These are phyloP conservation scores for Fusarium anguioides DNA, from an alignment of 2,329 filamentous ascomycete genomes.

Conservation along the genomic window DNA sequence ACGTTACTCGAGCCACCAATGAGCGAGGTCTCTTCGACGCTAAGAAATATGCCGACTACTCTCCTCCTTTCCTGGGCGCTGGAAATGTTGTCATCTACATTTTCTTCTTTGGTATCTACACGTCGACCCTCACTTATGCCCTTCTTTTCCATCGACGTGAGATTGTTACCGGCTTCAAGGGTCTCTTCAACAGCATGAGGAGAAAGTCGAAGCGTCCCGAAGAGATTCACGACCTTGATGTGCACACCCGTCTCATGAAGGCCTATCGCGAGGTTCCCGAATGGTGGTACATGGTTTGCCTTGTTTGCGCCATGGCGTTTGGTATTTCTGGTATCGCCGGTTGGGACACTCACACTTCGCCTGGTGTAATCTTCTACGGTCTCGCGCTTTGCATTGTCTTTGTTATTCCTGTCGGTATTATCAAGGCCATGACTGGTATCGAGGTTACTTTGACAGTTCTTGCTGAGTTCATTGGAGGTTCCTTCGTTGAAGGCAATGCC, in stretches of 20 bases:
- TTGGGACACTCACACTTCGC: constrained; percentile 63
- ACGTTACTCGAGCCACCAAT: constrained; percentile 57
- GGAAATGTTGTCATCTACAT: constrained; percentile 64
- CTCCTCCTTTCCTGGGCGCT: constrained; percentile 62
- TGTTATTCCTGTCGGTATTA: constrained; percentile 63
- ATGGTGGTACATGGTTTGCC: constrained; percentile 63
- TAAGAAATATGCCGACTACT: constrained; percentile 61
- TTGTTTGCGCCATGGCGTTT: constrained; percentile 57
- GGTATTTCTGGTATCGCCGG: constrained; percentile 60
- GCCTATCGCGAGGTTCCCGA: constrained; percentile 61
- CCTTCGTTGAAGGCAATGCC: constrained; percentile 61
- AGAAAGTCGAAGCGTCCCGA: constrained; percentile 53
- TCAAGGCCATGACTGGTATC: constrained; percentile 64
- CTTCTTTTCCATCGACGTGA: constrained; percentile 64
- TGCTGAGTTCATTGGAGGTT: constrained; percentile 65
- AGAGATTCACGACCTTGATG: constrained; percentile 55
- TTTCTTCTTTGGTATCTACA: constrained; percentile 67
- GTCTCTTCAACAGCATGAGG: constrained; percentile 58
- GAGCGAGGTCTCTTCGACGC: constrained; percentile 58
- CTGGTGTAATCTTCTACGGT: constrained; percentile 63
- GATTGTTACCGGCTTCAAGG: constrained; percentile 61
- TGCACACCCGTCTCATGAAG: constrained; percentile 62
- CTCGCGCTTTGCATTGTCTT: constrained; percentile 62
- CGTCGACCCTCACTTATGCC: constrained; percentile 63
- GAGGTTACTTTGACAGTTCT: constrained; percentile 65